Conservation (phyloP, 164 flowering plant genomes). For the Berberis vulgaris region DNA sequence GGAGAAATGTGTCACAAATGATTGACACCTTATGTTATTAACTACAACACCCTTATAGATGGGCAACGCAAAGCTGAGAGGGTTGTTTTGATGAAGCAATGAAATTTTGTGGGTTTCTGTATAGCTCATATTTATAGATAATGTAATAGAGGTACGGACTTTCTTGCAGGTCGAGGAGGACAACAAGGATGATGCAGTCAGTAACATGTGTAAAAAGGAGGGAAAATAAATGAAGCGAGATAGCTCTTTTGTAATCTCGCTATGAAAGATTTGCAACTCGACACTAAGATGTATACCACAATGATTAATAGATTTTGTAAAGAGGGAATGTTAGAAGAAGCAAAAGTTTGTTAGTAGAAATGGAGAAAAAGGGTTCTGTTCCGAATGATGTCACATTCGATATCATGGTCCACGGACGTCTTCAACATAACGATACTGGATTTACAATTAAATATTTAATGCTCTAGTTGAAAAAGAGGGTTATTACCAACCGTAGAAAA, state of each 20-base stretch:
- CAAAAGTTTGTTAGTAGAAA: neutral
- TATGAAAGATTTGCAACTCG: neutral
- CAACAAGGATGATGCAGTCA: slow-evolving; percentile 1
- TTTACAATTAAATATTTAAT: too few species aligned
- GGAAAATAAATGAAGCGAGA: neutral
- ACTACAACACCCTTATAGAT: neutral
- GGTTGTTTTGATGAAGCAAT: neutral
- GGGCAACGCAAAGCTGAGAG: slow-evolving; percentile 1
- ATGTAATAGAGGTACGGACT: too few species aligned
- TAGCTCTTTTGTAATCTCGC: neutral
- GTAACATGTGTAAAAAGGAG: slow-evolving; percentile 6
- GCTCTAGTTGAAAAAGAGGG: too few species aligned
- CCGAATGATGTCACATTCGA: neutral
- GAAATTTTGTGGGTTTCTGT: neutral
- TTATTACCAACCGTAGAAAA: too few species aligned
- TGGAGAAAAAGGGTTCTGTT: neutral
- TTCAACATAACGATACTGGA: too few species aligned
- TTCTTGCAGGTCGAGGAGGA: neutral
- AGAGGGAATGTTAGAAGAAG: neutral
- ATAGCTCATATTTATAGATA: neutral
- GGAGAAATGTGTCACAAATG: slow-evolving; percentile 8
- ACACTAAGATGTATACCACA: neutral
- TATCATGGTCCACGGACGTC: neutral
- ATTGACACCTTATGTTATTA: slow-evolving; percentile 4
- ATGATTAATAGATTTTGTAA: slow-evolving; percentile 1